These are phyloP conservation scores for Colletotrichum tanaceti DNA, from an alignment of 2,329 filamentous ascomycete genomes.

Conservation along the genomic window DNA sequence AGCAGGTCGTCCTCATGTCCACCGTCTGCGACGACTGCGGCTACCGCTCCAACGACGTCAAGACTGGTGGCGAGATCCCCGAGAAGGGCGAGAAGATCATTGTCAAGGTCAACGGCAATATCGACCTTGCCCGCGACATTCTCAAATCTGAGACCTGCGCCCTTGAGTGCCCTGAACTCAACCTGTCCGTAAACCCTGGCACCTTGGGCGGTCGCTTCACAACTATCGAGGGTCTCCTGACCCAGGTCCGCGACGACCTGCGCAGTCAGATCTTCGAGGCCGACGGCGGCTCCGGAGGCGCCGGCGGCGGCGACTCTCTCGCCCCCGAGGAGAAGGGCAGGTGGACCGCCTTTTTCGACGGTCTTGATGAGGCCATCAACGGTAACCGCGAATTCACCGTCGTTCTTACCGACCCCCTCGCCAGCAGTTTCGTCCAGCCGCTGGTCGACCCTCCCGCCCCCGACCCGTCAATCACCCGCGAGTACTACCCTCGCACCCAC, in stretches of 20 bases:
- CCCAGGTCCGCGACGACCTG: constrained; percentile 91
- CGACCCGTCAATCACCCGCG: constrained; percentile 83
- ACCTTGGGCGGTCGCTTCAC: constrained; percentile 97
- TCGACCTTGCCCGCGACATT: constrained; percentile 88
- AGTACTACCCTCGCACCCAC: constrained; percentile 86
- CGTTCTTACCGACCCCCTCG: constrained; percentile 86
- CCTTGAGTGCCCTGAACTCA: constrained; percentile 86
- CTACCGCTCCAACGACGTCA: constrained; percentile 96
- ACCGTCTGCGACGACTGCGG: constrained; percentile 93
- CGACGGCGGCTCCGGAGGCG: constrained; percentile 72
- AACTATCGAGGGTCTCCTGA: constrained; percentile 92
- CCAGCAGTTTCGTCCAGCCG: constrained; percentile 93
- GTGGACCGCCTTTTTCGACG: constrained; percentile 85
- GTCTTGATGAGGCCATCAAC: constrained; percentile 80
- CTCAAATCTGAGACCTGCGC: constrained; percentile 95
- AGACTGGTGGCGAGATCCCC: constrained; percentile 94
- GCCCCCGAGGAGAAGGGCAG: constrained; percentile 70
- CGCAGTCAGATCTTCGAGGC: constrained; percentile 87
- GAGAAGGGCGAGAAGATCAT: constrained; percentile 86
- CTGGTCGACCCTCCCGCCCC: constrained; percentile 76
- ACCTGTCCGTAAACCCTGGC: constrained; percentile 88
- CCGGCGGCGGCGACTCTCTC: constrained; percentile 81
- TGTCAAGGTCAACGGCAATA: constrained; percentile 72
- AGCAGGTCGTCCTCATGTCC: constrained; percentile 95
- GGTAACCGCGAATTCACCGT: constrained; percentile 86